Evolutionary conservation across 129 eudicot genomes (phyloP).

Genomic region (Apium graveolens): DNA sequence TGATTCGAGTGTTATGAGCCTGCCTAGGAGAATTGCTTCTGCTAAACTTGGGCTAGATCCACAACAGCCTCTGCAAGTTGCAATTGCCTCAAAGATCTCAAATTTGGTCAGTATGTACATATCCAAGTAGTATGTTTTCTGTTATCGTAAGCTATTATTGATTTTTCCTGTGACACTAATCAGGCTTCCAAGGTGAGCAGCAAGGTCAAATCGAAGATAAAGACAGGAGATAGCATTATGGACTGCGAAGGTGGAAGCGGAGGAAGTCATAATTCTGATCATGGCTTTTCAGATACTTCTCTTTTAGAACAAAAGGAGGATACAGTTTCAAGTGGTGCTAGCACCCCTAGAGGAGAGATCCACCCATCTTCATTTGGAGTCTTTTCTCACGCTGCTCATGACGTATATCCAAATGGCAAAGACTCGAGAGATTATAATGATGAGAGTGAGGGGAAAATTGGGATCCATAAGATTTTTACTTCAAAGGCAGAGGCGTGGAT

Average conservation of each 20-base stretch:
- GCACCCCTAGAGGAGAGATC: slow-evolving; percentile 81
- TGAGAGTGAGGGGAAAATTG: slow-evolving; percentile 60
- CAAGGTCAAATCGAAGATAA: slow-evolving; percentile 76
- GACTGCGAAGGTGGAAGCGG: slow-evolving; percentile 59
- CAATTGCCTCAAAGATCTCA: slow-evolving; percentile 73
- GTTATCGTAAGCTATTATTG: neutral
- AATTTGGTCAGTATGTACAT: slow-evolving; percentile 49
- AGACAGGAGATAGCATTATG: slow-evolving; percentile 25
- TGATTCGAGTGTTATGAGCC: slow-evolving; percentile 23
- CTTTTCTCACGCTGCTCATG: slow-evolving; percentile 22
- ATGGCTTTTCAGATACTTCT: slow-evolving; percentile 26
- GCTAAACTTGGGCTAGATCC: slow-evolving; percentile 87
- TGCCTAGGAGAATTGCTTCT: slow-evolving; percentile 49
- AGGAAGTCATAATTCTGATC: slow-evolving; percentile 59
- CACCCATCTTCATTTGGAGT: slow-evolving; percentile 48
- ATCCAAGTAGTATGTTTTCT: neutral
- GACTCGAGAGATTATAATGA: slow-evolving; percentile 51
- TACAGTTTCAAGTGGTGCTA: slow-evolving; percentile 77
- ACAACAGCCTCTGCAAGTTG: slow-evolving; percentile 85
- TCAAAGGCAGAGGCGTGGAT: slow-evolving; percentile 98
- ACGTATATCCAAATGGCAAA: slow-evolving; percentile 37
- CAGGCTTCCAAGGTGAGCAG: slow-evolving; percentile 83
- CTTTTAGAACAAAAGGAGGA: slow-evolving; percentile 64
- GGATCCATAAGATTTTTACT: slow-evolving; percentile 57
- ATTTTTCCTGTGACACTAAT: slow-evolving; percentile 22